Evolutionary conservation across 345 rosid species (phyloP), one percentile per base, ranked within the genome.

Genomic region (Erodium maritimum): DNA sequence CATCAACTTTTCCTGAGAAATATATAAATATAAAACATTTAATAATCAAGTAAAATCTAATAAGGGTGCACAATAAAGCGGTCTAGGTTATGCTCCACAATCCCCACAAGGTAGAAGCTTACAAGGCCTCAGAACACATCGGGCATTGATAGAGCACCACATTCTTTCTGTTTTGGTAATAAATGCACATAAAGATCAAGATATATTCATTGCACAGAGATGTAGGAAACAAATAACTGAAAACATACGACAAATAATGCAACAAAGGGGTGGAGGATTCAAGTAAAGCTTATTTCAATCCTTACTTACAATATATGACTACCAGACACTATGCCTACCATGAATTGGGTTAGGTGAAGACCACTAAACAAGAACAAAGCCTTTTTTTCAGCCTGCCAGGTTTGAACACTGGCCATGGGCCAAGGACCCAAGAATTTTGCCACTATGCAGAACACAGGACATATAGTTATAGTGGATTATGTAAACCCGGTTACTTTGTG

Each of bases 1-100:
- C 97, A 62, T 67, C 74, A 23, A 94, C 97, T 70, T 94, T 87
- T 54, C 99, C 99, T 93, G 75, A 63, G 61, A 68, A 42, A 46
- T 18, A 50, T 18, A 45, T 3, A 3, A 42, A 42, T 14, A 7
- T 13, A 42, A 14, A 12, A 42, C 48, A 3, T 29, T 8, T 3
- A 42, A 42, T 42, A 3, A 42, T 14, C 48, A 42, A 10, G 17
- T 14, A 42, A 3, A 42, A 42, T 42, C 17, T 42, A 42, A 42
- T 10, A n/a, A n/a, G n/a, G n/a, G n/a, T n/a, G n/a, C n/a, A n/a
- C n/a, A n/a, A n/a, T n/a, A n/a, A n/a, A n/a, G 48, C 48, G 12
- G 12, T 42, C 48, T 7, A 42, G 14, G 48, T 42, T 42, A 42
- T 10, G 48, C 48, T 29, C 48, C 48, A 42, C 48, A 42, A 3